phyloP scores from a whole-genome alignment of 2,329 filamentous ascomycete species.

The Colletotrichum incanum region DNA sequence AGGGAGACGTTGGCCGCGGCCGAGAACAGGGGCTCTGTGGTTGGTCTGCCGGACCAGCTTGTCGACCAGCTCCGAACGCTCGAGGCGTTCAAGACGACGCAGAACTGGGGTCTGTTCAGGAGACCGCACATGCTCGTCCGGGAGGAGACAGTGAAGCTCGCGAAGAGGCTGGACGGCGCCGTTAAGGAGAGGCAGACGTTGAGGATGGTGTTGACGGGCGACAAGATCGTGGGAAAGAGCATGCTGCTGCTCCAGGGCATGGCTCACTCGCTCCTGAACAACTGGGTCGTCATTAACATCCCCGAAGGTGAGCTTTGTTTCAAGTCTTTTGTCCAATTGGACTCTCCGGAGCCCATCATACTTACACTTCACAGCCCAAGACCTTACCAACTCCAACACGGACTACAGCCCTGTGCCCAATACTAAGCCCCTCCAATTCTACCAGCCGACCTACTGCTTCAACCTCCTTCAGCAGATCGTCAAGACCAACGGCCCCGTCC shows the following conservation, averaged over 20 bases:
- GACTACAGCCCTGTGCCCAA: slow-evolving; percentile 82
- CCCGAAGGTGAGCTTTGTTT: slow-evolving; percentile 80
- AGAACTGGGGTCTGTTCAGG: slow-evolving; percentile 90
- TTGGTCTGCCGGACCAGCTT: slow-evolving; percentile 77
- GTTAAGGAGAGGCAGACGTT: slow-evolving; percentile 68
- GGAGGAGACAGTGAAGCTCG: slow-evolving; percentile 82
- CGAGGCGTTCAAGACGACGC: slow-evolving; percentile 91
- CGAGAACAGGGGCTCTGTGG: slow-evolving; percentile 75
- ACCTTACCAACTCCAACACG: slow-evolving; percentile 84
- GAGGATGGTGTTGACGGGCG: slow-evolving; percentile 80
- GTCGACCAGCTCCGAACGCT: slow-evolving; percentile 87
- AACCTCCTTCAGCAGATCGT: slow-evolving; percentile 81
- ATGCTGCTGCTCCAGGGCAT: slow-evolving; percentile 87
- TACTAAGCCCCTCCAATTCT: slow-evolving; percentile 74
- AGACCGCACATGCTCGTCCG: slow-evolving; percentile 85
- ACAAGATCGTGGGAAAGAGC: slow-evolving; percentile 87
- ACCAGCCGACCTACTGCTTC: slow-evolving; percentile 84
- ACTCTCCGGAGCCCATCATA: neutral
- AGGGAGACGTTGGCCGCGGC: slow-evolving; percentile 68
- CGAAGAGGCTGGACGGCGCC: slow-evolving; percentile 73
- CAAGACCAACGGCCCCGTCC: slow-evolving; percentile 78
- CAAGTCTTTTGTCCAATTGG: neutral
- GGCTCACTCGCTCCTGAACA: slow-evolving; percentile 83
- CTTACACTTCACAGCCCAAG: slow-evolving; percentile 73
- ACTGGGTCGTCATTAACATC: slow-evolving; percentile 91